Evolutionary conservation across 2,329 filamentous ascomycete genomes (phyloP), one percentile per base, ranked within the genome.

Genomic region (Verticillium zaregamsianum): DNA sequence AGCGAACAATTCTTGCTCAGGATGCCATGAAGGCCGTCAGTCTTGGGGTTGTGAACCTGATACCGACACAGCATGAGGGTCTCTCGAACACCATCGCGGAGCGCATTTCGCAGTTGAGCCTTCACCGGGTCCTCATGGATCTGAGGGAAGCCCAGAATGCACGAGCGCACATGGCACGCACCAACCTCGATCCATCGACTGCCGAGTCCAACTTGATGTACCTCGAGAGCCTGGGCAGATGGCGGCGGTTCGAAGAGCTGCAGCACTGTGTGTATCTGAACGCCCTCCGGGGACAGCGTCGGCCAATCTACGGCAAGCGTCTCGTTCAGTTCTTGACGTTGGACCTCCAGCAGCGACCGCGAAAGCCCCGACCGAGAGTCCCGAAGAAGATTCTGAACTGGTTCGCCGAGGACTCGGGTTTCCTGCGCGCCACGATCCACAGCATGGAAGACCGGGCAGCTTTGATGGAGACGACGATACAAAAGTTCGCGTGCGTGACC

Each of bases 401-500:
- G 91, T 86, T 93, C 62, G 86, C 90, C 59, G 86, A 88, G 65
- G 87, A 88, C 60, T 91, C 91, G 1, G 80, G 81, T 6, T 72
- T 84, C 25, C 78, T 93, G 57, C 80, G 80, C 40, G 80, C 84
- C 4, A 86, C 95, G 76, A 86, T 95, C n/a, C 86, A 88, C 20
- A 92, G 88, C 0, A 74, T 96, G 0, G 84, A 89, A 49, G 84
- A 92, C 68, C 88, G 93, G 28, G 88, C 93, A 1, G 83, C 87
- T 59, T 80, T 82, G 15, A 82, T 96, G 75, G 89, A 94, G 69
- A 87, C 86, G 0, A 88, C 85, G 3, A 89, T 99, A 59, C 87
- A 90, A 65, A 92, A 94, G 71, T 99, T 97, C 70, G 92, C 91
- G 1, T 99, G 94, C 69, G 88, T 97, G 37, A 98, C 95, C 0